These are phyloP conservation scores for Penicillium digitatum DNA, from an alignment of 2,329 filamentous ascomycete genomes.

Conservation along the genomic window DNA sequence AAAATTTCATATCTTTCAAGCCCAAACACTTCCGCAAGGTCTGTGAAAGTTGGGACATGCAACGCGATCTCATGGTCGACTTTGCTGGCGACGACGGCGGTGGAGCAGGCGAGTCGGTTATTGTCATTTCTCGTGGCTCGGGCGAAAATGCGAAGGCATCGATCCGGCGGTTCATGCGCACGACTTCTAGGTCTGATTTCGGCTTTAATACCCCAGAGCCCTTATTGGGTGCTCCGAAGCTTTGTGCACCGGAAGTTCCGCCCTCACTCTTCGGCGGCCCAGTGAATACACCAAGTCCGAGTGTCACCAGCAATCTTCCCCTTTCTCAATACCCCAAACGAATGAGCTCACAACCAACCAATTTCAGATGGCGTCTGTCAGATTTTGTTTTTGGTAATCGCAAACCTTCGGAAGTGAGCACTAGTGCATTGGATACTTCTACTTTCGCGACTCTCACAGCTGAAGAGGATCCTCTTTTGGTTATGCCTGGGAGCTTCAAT, in stretches of 20 bases:
- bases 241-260: slow-evolving; percentile 15
- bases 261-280: slow-evolving; percentile 53
- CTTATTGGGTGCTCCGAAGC: slow-evolving; percentile 16
- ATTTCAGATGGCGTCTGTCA: slow-evolving; percentile 65
- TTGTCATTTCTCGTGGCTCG: slow-evolving; percentile 70
- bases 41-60: slow-evolving; percentile 91
- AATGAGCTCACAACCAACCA: slow-evolving; percentile 29
- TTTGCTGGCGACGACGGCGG: slow-evolving; percentile 78
- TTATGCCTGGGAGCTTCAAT: slow-evolving; percentile 53
- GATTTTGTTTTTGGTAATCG: slow-evolving; percentile 59
- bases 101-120: slow-evolving; percentile 69
- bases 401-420: slow-evolving; percentile 60
- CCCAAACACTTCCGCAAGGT: slow-evolving; percentile 74
- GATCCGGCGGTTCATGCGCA: slow-evolving; percentile 58
- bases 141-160: slow-evolving; percentile 54
- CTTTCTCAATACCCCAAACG: slow-evolving; percentile 33
- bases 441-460: slow-evolving; percentile 65
- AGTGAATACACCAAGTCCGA: slow-evolving; percentile 21
- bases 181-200: slow-evolving; percentile 37
- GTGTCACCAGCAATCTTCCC: slow-evolving; percentile 22
- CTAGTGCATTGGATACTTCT: slow-evolving; percentile 70
- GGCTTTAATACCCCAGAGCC: slow-evolving; percentile 15
- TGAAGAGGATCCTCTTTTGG: slow-evolving; percentile 72
- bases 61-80: slow-evolving; percentile 76
- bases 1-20: slow-evolving; percentile 66